Percentiles rank a stretch among this genome's conserved stretches.
These are phyloP conservation scores for Fusarium pseudograminearum DNA, from an alignment of 2,329 filamentous ascomycete species.

Conservation along the genomic window DNA sequence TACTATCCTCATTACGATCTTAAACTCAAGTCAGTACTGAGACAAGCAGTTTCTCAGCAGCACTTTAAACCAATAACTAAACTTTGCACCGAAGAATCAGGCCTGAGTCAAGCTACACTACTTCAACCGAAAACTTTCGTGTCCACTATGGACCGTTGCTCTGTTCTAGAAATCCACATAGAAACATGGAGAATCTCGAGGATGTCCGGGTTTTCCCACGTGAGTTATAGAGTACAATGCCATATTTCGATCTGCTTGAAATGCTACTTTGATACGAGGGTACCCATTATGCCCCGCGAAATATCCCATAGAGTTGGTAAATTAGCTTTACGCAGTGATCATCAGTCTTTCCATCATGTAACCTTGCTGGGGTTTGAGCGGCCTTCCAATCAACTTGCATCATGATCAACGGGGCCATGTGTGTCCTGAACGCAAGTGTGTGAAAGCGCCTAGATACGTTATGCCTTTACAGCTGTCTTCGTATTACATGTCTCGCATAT, in stretches of 20 bases:
- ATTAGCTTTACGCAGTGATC: neutral
- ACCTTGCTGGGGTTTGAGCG: neutral
- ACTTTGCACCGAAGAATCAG: neutral
- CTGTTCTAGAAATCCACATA: neutral
- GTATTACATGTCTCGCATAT: neutral
- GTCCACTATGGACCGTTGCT: neutral
- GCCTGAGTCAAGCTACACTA: neutral
- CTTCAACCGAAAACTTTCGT: neutral
- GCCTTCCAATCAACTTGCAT: neutral
- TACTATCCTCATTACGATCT: neutral
- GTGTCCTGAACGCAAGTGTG: neutral
- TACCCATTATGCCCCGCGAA: neutral
- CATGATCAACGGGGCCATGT: neutral
- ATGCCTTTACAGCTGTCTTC: neutral
- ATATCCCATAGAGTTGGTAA: neutral
- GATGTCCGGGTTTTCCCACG: neutral
- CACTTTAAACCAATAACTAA: neutral
- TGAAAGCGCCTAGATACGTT: neutral
- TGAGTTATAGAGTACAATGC: neutral
- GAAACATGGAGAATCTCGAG: neutral
- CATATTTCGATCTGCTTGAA: conserved; percentile 2
- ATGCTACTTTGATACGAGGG: neutral
- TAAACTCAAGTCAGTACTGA: neutral
- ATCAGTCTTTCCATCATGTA: neutral
- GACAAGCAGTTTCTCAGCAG: neutral